A percentile compares a stretch with the other conserved stretches of the same genome.
Evolutionary conservation across 345 rosid genomes (phyloP).

Genomic region (Arabis hirsuta): DNA sequence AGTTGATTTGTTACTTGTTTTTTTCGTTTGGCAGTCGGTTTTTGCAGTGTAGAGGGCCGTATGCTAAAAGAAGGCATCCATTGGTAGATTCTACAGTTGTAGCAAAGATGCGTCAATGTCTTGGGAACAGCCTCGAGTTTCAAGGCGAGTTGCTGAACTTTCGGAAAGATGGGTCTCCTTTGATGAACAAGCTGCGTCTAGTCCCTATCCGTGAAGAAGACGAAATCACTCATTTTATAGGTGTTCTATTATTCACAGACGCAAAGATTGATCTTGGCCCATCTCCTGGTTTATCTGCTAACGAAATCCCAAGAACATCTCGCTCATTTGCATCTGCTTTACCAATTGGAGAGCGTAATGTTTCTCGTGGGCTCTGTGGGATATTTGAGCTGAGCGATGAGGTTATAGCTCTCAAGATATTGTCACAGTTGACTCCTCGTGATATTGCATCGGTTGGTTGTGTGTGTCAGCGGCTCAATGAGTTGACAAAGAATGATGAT

Average conservation of each 20-base stretch:
- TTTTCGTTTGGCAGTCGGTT: conserved; percentile 67
- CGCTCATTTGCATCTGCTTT: conserved; percentile 51
- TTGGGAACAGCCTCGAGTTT: conserved; percentile 82
- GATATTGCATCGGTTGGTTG: conserved; percentile 89
- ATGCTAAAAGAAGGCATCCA: conserved; percentile 89
- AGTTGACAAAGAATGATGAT: conserved; percentile 79
- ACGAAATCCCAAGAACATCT: conserved; percentile 54
- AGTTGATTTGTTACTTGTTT: neutral
- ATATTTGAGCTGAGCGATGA: conserved; percentile 78
- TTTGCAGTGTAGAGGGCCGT: conserved; percentile 93
- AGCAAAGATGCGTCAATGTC: conserved; percentile 78
- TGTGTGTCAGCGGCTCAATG: conserved; percentile 66
- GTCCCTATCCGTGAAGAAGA: conserved; percentile 88
- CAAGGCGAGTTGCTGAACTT: conserved; percentile 90
- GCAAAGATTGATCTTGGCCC: conserved; percentile 83
- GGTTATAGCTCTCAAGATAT: conserved; percentile 69
- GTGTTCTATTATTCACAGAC: conserved; percentile 80
- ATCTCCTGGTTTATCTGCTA: conserved; percentile 54
- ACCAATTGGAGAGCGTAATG: conserved; percentile 65
- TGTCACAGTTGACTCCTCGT: conserved; percentile 79
- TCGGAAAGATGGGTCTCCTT: conserved; percentile 84
- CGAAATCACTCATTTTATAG: conserved; percentile 83
- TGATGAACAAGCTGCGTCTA: conserved; percentile 78
- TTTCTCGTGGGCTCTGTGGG: conserved; percentile 70
- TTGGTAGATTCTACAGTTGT: conserved; percentile 74